Conservation (phyloP, 371 early-diverging fungal species). For the Mortierella sp. region DNA sequence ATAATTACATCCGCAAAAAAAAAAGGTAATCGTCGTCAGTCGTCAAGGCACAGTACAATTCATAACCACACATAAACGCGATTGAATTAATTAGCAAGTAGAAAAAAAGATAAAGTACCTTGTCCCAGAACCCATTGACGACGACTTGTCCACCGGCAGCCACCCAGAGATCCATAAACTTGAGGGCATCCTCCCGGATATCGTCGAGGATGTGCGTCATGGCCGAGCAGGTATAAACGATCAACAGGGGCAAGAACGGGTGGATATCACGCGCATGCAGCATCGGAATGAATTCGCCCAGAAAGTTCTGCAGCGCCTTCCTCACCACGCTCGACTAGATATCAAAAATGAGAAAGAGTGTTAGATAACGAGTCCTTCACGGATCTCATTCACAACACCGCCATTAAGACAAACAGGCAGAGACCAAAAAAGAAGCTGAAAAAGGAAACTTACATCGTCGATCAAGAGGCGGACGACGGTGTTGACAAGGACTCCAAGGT, state of each 20-base stretch:
- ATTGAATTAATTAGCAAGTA: too few relatives aligned
- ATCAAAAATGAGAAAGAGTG: not conserved
- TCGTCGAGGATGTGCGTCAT: slow-evolving; percentile 94
- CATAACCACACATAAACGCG: too few relatives aligned
- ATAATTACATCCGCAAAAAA: not conserved
- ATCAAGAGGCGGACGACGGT: slow-evolving; percentile 69
- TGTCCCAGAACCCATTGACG: slow-evolving; percentile 71
- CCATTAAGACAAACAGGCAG: not conserved
- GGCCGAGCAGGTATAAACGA: slow-evolving; percentile 87
- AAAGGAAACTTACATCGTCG: slow-evolving; percentile 67
- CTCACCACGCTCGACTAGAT: slow-evolving; percentile 60
- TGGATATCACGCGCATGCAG: slow-evolving; percentile 70
- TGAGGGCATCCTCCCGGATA: slow-evolving; percentile 84
- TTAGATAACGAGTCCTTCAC: not conserved
- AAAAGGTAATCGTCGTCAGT: not conserved
- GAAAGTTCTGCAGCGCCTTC: slow-evolving; percentile 58
- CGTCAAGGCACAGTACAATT: too few relatives aligned
- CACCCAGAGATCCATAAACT: slow-evolving; percentile 83
- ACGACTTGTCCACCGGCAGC: slow-evolving; percentile 72
- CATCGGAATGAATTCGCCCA: slow-evolving; percentile 55
- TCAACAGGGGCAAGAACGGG: slow-evolving; percentile 83
- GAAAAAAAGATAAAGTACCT: slow-evolving; percentile 53
- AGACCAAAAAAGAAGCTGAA: not conserved
- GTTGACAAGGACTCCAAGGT: slow-evolving; percentile 78
- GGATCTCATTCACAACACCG: too few relatives aligned